Evolutionary conservation across 2,329 filamentous ascomycete genomes (phyloP).

Genomic region (Penicillium sp.): DNA sequence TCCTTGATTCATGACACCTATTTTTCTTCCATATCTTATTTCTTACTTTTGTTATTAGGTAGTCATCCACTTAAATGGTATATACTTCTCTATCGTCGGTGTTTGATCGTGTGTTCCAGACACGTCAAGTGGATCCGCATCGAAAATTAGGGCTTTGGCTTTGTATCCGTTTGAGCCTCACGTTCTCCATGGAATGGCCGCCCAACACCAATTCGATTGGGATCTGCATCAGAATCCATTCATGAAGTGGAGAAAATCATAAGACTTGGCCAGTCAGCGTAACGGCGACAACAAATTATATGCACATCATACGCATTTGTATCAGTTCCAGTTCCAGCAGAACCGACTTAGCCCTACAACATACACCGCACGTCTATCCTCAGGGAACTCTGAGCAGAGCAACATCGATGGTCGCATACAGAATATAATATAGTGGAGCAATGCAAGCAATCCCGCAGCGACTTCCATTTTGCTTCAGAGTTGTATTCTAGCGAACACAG

Average conservation of each 20-base stretch:
- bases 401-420: neutral
- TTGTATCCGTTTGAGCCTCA: neutral
- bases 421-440: neutral
- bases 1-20: conserved; percentile 17
- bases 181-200: neutral
- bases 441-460: neutral
- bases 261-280: neutral
- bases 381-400: neutral
- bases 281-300: neutral
- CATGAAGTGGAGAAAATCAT: neutral
- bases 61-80: neutral
- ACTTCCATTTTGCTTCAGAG: neutral
- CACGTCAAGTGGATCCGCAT: neutral
- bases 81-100: conserved; percentile 1
- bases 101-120: neutral
- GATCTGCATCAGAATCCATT: neutral
- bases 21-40: conserved; percentile 5
- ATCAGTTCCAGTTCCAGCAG: too few relatives aligned
- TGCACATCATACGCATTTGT: neutral
- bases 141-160: neutral
- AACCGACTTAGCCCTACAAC: too few relatives aligned
- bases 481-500: neutral
- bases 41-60: conserved; percentile 8
- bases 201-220: neutral
- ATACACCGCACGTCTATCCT: too few relatives aligned